These are phyloP conservation scores for Boletus subparvulus DNA, from an alignment of 768 basidiomycete species.

Conservation along the genomic window DNA sequence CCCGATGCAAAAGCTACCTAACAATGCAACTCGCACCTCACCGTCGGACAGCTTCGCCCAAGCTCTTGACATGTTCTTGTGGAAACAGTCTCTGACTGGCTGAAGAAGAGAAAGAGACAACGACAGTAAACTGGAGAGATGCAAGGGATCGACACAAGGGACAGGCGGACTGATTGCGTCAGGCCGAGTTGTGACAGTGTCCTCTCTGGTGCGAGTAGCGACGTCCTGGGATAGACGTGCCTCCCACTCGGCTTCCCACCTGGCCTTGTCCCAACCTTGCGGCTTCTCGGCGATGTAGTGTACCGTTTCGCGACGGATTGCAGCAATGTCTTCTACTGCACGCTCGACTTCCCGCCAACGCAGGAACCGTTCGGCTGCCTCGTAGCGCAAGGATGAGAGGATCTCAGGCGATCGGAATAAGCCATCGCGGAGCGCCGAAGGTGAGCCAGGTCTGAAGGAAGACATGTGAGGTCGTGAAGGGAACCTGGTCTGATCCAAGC, in stretches of 20 bases:
- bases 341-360: conserved; percentile 71
- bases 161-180: conserved; percentile 12
- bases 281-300: conserved; percentile 21
- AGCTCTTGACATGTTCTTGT: conserved; percentile 20
- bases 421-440: conserved; percentile 52
- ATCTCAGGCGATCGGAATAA: conserved; percentile 67
- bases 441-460: conserved; percentile 53
- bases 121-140: conserved; percentile 60
- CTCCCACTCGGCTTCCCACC: conserved; percentile 70
- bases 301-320: conserved; percentile 27
- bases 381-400: conserved; percentile 53
- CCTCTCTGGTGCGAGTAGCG: conserved; percentile 47
- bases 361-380: conserved; percentile 68
- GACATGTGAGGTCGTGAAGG: conserved; percentile 43
- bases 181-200: conserved; percentile 26
- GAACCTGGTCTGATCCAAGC: conserved; percentile 33
- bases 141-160: conserved; percentile 60
- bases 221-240: conserved; percentile 60
- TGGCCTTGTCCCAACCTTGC: conserved; percentile 55
- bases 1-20: conserved; percentile 46
- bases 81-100: conserved; percentile 38
- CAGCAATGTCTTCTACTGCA: conserved; percentile 46
- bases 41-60: conserved; percentile 27
- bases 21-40: conserved; percentile 35
- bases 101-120: conserved; percentile 61